These are phyloP conservation scores for Lentinula aciculospora DNA, from an alignment of 768 basidiomycete species.

Conservation along the genomic window DNA sequence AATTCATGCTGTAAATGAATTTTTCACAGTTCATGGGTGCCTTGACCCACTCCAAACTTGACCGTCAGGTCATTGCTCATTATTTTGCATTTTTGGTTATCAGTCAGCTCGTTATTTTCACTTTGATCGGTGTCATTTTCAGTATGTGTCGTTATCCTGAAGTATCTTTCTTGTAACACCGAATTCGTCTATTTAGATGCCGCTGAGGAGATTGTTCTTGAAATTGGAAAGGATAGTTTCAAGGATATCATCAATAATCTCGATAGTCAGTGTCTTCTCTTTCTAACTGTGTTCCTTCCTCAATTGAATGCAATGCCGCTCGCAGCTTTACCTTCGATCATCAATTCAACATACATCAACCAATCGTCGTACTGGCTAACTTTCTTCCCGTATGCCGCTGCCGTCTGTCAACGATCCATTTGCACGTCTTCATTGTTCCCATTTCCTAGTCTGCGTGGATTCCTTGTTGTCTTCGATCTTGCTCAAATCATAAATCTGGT, in stretches of 20 bases:
- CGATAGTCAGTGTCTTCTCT: conserved; percentile 29
- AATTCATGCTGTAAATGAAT: conserved; percentile 29
- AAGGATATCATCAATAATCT: conserved; percentile 40
- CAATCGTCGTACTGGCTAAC: conserved; percentile 93
- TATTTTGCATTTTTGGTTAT: conserved; percentile 94
- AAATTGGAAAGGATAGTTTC: conserved; percentile 41
- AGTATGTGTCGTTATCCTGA: conserved; percentile 32
- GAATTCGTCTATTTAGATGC: conserved; percentile 23
- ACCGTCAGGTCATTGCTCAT: conserved; percentile 86
- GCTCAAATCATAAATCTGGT: conserved; percentile 92
- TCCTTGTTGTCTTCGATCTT: conserved; percentile 90
- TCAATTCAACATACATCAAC: conserved; percentile 86
- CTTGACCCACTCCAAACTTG: conserved; percentile 71
- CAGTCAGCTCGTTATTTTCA: conserved; percentile 92
- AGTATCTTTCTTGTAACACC: neutral
- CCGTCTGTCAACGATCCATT: conserved; percentile 4
- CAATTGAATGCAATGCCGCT: neutral
- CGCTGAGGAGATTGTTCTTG: conserved; percentile 36
- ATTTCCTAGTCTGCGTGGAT: conserved; percentile 72
- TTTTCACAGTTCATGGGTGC: conserved; percentile 58
- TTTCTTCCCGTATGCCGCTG: conserved; percentile 76
- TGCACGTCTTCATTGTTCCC: neutral
- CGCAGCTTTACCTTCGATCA: conserved; percentile 59
- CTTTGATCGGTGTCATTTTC: conserved; percentile 84
- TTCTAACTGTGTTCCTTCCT: neutral